Evolutionary conservation across 208 protist species (phyloP).

Genomic region (Leishmania lainsoni): DNA sequence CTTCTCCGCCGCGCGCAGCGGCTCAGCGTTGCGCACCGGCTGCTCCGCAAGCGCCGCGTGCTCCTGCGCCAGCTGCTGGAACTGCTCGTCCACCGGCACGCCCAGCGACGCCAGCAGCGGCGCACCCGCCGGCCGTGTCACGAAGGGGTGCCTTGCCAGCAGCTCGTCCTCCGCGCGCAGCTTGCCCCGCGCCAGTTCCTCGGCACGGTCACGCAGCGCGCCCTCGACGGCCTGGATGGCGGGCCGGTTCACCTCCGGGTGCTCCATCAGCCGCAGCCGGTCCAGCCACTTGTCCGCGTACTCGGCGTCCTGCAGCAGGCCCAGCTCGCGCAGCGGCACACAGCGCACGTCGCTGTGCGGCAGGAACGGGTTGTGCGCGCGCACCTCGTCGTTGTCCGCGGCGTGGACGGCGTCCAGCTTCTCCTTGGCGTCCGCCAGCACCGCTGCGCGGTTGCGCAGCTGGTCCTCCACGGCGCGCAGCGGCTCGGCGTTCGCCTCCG

Average conservation of each 20-base stretch:
- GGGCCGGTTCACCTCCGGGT: constrained; percentile 44
- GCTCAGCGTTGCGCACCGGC: background rate
- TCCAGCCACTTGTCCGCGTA: constrained; percentile 13
- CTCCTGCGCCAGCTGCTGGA: constrained; percentile 33
- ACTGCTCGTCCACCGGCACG: background rate
- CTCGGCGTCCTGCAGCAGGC: constrained; percentile 25
- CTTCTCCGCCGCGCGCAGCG: too few species aligned
- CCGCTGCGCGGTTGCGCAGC: too few species aligned
- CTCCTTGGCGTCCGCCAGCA: constrained; percentile 34
- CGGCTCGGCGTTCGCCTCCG: too few species aligned
- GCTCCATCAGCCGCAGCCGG: too few species aligned
- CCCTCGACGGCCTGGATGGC: constrained; percentile 45
- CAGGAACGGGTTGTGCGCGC: too few species aligned
- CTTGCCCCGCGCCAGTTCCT: constrained; percentile 39
- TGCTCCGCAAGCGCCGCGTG: too few species aligned
- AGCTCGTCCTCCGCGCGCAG: constrained; percentile 17
- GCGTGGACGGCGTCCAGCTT: constrained; percentile 49
- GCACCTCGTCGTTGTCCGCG: constrained; percentile 64
- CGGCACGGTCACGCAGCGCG: constrained; percentile 36
- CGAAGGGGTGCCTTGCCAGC: constrained; percentile 36
- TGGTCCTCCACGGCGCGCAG: too few species aligned
- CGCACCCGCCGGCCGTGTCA: constrained; percentile 35
- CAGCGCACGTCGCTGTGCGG: too few species aligned
- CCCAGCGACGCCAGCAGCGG: constrained; percentile 24
- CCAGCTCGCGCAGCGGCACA: constrained; percentile 36